Evolutionary conservation across 805 yeast species (phyloP).

Genomic region (Spathaspora passalidarum): DNA sequence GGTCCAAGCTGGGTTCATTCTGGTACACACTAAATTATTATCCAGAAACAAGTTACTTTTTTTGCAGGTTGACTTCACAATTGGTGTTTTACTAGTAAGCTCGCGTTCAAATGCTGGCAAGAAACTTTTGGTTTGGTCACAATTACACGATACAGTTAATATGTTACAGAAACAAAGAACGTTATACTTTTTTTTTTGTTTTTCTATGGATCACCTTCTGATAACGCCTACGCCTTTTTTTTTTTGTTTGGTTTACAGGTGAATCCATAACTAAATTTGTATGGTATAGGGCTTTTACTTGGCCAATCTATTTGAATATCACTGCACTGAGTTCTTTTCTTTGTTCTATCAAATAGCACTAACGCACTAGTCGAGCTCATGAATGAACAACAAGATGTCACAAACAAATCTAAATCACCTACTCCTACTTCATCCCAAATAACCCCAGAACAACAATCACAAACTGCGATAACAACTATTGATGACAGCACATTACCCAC

Average conservation of each 20-base stretch:
- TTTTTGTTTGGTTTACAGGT: no score
- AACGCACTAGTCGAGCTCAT: no score
- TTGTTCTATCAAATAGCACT: no score
- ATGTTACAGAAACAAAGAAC: no score
- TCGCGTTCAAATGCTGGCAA: no score
- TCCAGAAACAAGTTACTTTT: no score
- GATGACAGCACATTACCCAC: not conserved
- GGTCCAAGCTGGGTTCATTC: conserved; percentile 14
- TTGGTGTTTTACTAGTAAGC: no score
- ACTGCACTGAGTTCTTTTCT: no score
- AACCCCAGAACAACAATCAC: not conserved
- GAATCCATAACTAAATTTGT: not conserved
- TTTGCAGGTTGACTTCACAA: no score
- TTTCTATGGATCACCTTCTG: not conserved
- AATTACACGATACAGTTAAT: not conserved
- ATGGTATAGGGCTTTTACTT: no score
- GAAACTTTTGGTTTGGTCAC: not conserved
- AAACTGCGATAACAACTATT: not conserved
- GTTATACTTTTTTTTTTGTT: not conserved
- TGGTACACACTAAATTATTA: not conserved
- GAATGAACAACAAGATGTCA: not conserved
- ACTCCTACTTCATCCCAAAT: not conserved
- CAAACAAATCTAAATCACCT: conserved; percentile 1
- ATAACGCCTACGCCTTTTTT: not conserved
- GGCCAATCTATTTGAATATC: no score